These are phyloP conservation scores for Euphorbia pulcherrima DNA, from an alignment of 345 rosid genomes.

Conservation along the genomic window DNA sequence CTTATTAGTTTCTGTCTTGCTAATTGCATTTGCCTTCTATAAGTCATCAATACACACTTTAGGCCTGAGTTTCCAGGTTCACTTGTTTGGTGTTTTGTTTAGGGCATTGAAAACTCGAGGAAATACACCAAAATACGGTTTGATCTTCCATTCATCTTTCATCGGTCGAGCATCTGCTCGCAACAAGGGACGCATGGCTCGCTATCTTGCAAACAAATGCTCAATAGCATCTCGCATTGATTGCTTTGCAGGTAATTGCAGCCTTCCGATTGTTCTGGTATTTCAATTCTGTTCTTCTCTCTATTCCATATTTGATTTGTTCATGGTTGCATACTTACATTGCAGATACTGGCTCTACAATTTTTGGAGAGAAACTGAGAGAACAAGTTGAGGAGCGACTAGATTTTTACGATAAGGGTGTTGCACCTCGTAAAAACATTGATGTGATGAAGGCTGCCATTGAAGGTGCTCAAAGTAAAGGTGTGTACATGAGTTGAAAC, in stretches of 20 bases:
- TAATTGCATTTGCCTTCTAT: too few species aligned
- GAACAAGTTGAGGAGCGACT: conserved; percentile 95
- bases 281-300: background rate
- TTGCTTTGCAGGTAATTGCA: conserved; percentile 83
- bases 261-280: too few species aligned
- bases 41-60: too few species aligned
- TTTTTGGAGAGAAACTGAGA: conserved; percentile 86
- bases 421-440: conserved; percentile 91
- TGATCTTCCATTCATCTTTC: conserved; percentile 89
- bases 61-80: background rate
- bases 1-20: background rate
- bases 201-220: conserved; percentile 91
- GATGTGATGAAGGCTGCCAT: conserved; percentile 90
- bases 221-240: conserved; percentile 92
- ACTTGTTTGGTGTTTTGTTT: conserved; percentile 10
- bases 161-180: conserved; percentile 83
- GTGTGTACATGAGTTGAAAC: conserved; percentile 24
- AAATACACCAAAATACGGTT: conserved; percentile 93
- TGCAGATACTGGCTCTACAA: conserved; percentile 55
- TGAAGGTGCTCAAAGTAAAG: conserved; percentile 46
- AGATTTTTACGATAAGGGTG: conserved; percentile 89
- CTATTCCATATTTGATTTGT: background rate
- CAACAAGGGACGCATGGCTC: conserved; percentile 97
- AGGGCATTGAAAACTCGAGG: conserved; percentile 96
- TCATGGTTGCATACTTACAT: background rate